Evolutionary conservation across 345 rosid species (phyloP).

Genomic region (Populus euphratica): DNA sequence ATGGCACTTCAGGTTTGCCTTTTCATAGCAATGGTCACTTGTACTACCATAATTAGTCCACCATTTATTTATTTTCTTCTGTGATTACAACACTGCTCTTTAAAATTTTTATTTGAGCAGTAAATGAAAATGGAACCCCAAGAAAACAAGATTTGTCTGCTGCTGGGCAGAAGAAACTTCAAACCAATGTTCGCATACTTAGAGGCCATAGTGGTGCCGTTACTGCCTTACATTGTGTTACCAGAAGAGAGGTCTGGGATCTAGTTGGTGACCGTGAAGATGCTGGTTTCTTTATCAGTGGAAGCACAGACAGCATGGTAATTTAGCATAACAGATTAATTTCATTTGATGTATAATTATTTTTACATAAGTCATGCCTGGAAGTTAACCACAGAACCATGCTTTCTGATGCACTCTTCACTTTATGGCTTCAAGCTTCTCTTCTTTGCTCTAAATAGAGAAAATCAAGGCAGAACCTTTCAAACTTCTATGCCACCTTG

Average conservation of each 20-base stretch:
- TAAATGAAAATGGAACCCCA: slow-evolving; percentile 42
- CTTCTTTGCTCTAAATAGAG: neutral
- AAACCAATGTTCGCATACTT: slow-evolving; percentile 83
- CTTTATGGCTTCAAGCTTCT: neutral
- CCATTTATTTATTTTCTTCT: slow-evolving; percentile 4
- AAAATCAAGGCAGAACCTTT: neutral
- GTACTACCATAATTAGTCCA: neutral
- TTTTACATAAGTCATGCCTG: neutral
- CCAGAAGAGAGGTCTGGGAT: slow-evolving; percentile 97
- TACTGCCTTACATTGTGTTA: slow-evolving; percentile 95
- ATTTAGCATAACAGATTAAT: slow-evolving; percentile 14
- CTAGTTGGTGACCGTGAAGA: slow-evolving; percentile 97
- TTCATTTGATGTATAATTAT: slow-evolving; percentile 7
- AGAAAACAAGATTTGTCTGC: slow-evolving; percentile 63
- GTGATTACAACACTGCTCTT: neutral
- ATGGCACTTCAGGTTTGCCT: slow-evolving; percentile 58
- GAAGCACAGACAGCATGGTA: slow-evolving; percentile 92
- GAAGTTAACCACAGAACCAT: neutral
- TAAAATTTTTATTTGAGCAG: slow-evolving; percentile 16
- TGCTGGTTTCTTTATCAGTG: slow-evolving; percentile 99
- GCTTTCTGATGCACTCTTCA: neutral
- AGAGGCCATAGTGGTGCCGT: slow-evolving; percentile 91
- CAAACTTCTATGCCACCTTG: neutral
- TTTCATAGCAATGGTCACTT: slow-evolving; percentile 6
- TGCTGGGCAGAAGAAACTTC: slow-evolving; percentile 83